phyloP scores from a whole-genome alignment of 192 early-diverging fungal species.

The Mortierella antarctica region DNA sequence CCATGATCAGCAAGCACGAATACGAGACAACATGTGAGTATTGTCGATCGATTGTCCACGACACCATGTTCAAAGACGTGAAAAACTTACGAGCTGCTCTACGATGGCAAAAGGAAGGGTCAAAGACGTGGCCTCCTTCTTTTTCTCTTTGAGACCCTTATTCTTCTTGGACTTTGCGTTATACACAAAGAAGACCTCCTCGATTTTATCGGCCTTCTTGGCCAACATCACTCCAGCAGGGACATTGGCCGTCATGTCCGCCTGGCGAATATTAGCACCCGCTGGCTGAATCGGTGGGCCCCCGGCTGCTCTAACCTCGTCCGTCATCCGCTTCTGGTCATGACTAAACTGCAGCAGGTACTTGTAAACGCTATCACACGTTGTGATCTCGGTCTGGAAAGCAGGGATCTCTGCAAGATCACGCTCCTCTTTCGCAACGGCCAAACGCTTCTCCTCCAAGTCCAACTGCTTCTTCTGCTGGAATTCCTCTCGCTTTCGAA shows the following conservation, averaged over 20 bases:
- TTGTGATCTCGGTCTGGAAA: slow-evolving; percentile 85
- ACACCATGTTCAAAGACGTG: not conserved
- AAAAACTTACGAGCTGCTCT: slow-evolving; percentile 74
- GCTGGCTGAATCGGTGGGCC: slow-evolving; percentile 43
- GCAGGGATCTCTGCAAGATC: slow-evolving; percentile 91
- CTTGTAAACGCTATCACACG: slow-evolving; percentile 82
- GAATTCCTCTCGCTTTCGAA: slow-evolving; percentile 72
- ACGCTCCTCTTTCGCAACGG: slow-evolving; percentile 76
- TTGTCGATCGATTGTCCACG: not conserved
- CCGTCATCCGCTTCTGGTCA: slow-evolving; percentile 53
- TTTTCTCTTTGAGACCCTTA: slow-evolving; percentile 62
- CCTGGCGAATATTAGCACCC: slow-evolving; percentile 62
- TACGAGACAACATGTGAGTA: not conserved
- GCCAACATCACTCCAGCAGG: slow-evolving; percentile 83
- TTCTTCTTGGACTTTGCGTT: slow-evolving; percentile 71
- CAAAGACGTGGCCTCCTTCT: slow-evolving; percentile 53
- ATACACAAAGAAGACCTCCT: slow-evolving; percentile 79
- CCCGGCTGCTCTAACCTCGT: slow-evolving; percentile 27
- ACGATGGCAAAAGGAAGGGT: slow-evolving; percentile 82
- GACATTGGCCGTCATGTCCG: slow-evolving; percentile 66
- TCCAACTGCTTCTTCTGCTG: slow-evolving; percentile 74
- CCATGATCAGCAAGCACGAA: not conserved
- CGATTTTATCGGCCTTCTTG: slow-evolving; percentile 81
- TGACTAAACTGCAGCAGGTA: slow-evolving; percentile 69
- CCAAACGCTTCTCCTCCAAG: slow-evolving; percentile 74